A percentile compares a stretch with the other conserved stretches of the same genome.
phyloP scores from a whole-genome alignment of 495 filamentous ascomycete species.

The Hypoxylon subgilvum region DNA sequence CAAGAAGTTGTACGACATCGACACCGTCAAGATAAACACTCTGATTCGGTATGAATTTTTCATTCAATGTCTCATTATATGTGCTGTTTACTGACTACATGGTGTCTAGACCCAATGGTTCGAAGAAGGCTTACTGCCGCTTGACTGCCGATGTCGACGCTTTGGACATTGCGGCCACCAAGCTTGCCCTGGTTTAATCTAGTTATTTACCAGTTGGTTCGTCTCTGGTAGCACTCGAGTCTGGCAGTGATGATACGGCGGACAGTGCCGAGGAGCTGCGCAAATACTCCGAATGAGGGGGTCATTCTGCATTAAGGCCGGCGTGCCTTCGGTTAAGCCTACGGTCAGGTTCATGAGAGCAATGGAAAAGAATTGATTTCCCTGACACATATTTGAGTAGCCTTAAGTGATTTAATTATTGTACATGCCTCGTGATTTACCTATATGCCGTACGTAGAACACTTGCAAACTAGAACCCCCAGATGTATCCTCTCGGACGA shows the following conservation, averaged over 20 bases:
- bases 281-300: constrained; percentile 36
- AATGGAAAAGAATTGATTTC: constrained; percentile 38
- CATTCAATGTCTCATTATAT: not conserved
- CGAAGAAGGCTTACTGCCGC: constrained; percentile 97
- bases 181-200: constrained; percentile 92
- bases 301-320: constrained; percentile 44
- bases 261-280: constrained; percentile 31
- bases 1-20: constrained; percentile 99
- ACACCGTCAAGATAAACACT: constrained; percentile 98
- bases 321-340: constrained; percentile 44
- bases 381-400: constrained; percentile 14
- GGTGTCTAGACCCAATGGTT: constrained; percentile 82
- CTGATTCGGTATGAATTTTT: constrained; percentile 79
- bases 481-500: no score
- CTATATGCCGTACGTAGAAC: no score
- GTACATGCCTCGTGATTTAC: not conserved
- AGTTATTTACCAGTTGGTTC: constrained; percentile 4
- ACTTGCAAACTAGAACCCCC: no score
- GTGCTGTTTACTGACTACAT: constrained; percentile 20
- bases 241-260: constrained; percentile 16
- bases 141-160: constrained; percentile 96
- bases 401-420: constrained; percentile 12
- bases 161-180: constrained; percentile 98
- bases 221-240: no score
- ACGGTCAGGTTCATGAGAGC: constrained; percentile 40